Percentiles rank a stretch among this genome's conserved stretches.
Evolutionary conservation across 2,329 filamentous ascomycete species (phyloP).

Genomic region (Parafenestella ontariensis): DNA sequence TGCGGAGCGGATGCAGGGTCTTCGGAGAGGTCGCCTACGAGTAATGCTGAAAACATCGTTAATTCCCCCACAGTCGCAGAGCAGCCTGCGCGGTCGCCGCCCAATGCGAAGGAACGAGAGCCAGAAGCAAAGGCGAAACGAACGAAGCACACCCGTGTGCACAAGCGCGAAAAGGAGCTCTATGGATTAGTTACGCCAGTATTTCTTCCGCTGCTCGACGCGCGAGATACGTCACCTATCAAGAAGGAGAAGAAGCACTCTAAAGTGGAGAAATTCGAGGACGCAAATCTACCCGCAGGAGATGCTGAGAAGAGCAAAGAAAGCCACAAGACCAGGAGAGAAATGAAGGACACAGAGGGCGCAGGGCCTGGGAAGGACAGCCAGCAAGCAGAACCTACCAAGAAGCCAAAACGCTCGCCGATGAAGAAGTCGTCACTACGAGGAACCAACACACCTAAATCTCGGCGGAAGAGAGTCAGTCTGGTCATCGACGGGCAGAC

Average conservation of each 20-base stretch:
- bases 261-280: constrained; percentile 11
- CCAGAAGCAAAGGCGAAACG: constrained; percentile 38
- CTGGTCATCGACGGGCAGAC: constrained; percentile 49
- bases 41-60: constrained; percentile 8
- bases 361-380: constrained; percentile 17
- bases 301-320: constrained; percentile 33
- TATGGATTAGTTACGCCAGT: constrained; percentile 46
- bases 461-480: constrained; percentile 45
- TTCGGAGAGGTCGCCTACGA: constrained; percentile 5
- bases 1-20: constrained; percentile 24
- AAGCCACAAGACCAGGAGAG: constrained; percentile 22
- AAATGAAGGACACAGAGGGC: constrained; percentile 22
- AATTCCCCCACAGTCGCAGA: constrained; percentile 2
- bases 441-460: constrained; percentile 28
- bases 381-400: constrained; percentile 20
- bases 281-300: constrained; percentile 22
- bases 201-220: constrained; percentile 47
- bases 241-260: constrained; percentile 32
- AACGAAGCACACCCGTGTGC: constrained; percentile 45
- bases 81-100: constrained; percentile 3
- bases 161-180: constrained; percentile 49
- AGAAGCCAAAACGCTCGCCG: constrained; percentile 36
- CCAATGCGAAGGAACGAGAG: constrained; percentile 21
- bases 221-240: constrained; percentile 27
- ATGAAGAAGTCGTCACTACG: constrained; percentile 46